Percentiles rank a stretch among this genome's conserved stretches.
phyloP scores from a whole-genome alignment of 768 basidiomycete genomes.

The Tubosaeta sp. region DNA sequence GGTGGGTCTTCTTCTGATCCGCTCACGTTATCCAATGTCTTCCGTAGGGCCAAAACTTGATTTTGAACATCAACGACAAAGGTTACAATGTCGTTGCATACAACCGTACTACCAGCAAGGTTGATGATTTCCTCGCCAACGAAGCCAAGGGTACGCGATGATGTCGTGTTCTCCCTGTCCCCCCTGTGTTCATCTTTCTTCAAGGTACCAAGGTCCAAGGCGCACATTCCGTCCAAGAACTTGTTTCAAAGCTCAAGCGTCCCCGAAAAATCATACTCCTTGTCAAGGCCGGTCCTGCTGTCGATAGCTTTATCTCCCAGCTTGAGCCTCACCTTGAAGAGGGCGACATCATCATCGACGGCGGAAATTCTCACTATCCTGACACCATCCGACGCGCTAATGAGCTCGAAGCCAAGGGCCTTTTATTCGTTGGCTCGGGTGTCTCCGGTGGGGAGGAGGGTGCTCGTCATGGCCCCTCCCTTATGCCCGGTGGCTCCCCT shows the following conservation, averaged over 20 bases:
- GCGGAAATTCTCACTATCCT: slow-evolving; percentile 99
- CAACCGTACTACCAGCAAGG: slow-evolving; percentile 96
- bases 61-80: slow-evolving; percentile 99
- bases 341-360: slow-evolving; percentile 99
- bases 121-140: slow-evolving; percentile 91
- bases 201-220: slow-evolving; percentile 93
- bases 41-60: slow-evolving; percentile 87
- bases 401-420: slow-evolving; percentile 91
- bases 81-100: slow-evolving; percentile 96
- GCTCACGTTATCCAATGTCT: slow-evolving; percentile 4
- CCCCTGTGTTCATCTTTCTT: slow-evolving; percentile 17
- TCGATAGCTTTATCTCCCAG: slow-evolving; percentile 92
- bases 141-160: slow-evolving; percentile 87
- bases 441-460: slow-evolving; percentile 99
- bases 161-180: slow-evolving; percentile 23
- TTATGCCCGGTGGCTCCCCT: slow-evolving; percentile 97
- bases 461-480: slow-evolving; percentile 92
- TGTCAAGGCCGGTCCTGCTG: slow-evolving; percentile 95
- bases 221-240: slow-evolving; percentile 90
- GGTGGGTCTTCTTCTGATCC: slow-evolving; percentile 46
- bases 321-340: slow-evolving; percentile 86
- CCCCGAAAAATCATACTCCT: slow-evolving; percentile 98
- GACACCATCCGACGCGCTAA: slow-evolving; percentile 93
- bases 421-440: slow-evolving; percentile 97
- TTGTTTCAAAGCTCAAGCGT: slow-evolving; percentile 85